Evolutionary conservation across 441 rosid species (phyloP), one percentile per base, ranked within the genome.

Genomic region (Capsella rubella): DNA sequence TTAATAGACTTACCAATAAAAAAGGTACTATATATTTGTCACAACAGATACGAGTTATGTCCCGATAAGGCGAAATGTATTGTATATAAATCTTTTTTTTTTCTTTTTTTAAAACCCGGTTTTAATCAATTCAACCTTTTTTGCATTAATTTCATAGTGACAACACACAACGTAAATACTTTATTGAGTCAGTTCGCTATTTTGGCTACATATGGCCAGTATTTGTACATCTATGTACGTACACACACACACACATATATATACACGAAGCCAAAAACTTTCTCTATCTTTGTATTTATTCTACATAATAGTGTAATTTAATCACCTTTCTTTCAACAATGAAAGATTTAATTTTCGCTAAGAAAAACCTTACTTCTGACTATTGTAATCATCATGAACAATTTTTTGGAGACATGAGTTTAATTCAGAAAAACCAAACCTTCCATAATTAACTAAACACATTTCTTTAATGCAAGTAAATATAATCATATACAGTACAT

Each of bases 161-260:
- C 80, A 71, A 40, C 80, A 40, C 80, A 76, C 75, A 70, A 39
- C 76, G 40, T 70, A 64, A 70, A 31, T 49, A 64, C 67, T 76
- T 76, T 70, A 76, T 76, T 70, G 75, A 69, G 50, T 64, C 62
- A 64, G 80, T 76, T 76, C 67, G 71, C 65, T 70, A 70, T 39
- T 49, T 56, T 70, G 75, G 64, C 75, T 50, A 64, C 28, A 56
- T 57, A 42, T 56, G 72, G 72, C 57, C 60, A 64, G 10, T 47
- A 39, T 76, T 21, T 76, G 76, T 70, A 64, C 63, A 64, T 64
- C 49, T 70, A 70, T 70, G 80, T 70, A 70, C 62, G 71, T 56
- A 64, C 67, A 25, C 18, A 16, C 18, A 64, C 67, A 25, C 18
- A 16, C 18, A 16, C 61, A 43, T 53, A 21, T 21, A 21, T 21